A percentile compares a stretch with the other conserved stretches of the same genome.
These are phyloP conservation scores for Kandelia obovata DNA, from an alignment of 345 rosid genomes.

Conservation along the genomic window DNA sequence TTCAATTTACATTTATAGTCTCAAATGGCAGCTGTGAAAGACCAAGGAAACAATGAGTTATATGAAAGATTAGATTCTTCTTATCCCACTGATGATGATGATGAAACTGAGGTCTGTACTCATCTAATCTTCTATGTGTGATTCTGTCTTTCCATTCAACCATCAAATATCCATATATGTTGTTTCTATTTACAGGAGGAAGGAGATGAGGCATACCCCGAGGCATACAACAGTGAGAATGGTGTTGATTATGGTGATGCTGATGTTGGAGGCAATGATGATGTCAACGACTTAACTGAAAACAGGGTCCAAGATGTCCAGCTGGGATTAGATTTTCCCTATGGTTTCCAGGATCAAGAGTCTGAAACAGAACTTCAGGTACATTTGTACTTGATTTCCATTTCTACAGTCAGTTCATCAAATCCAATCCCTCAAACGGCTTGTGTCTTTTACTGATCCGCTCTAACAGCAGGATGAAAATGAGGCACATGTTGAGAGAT, in stretches of 20 bases:
- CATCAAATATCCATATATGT: background rate
- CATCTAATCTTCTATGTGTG: constrained; percentile 4
- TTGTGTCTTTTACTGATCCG: background rate
- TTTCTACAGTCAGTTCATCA: background rate
- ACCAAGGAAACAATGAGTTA: constrained; percentile 50
- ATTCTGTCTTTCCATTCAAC: background rate
- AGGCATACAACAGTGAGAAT: constrained; percentile 13
- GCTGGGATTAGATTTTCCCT: constrained; percentile 8
- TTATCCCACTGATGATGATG: constrained; percentile 55
- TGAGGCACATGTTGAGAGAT: constrained; percentile 34
- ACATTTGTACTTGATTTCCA: background rate
- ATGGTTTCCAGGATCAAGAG: constrained; percentile 11
- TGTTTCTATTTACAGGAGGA: constrained; percentile 39
- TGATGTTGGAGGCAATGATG: constrained; percentile 1
- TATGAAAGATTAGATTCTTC: constrained; percentile 62
- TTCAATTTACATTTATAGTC: constrained; percentile 37
- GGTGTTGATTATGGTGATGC: constrained; percentile 8
- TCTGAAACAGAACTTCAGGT: constrained; percentile 22
- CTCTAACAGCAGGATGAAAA: background rate
- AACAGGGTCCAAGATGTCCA: background rate
- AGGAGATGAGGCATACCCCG: constrained; percentile 36
- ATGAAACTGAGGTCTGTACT: constrained; percentile 43
- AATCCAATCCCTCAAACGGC: background rate
- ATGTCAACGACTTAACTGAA: constrained; percentile 3
- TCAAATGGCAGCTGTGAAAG: constrained; percentile 56